phyloP scores from a whole-genome alignment of 768 basidiomycete species.

The Macrolepiota albuminosa region DNA sequence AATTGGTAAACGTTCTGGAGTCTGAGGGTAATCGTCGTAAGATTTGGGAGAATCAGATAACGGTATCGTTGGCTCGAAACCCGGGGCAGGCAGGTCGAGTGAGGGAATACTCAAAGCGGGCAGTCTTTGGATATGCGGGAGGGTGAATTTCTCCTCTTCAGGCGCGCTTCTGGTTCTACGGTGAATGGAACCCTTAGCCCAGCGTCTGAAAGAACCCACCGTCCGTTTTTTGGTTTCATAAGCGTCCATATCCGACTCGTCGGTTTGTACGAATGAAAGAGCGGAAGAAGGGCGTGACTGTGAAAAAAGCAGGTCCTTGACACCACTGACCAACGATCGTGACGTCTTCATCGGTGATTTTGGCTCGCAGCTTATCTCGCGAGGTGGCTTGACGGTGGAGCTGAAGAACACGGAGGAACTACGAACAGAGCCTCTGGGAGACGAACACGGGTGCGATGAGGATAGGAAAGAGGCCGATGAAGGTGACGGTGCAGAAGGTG shows the following conservation, averaged over 20 bases:
- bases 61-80: slow-evolving; percentile 20
- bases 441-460: slow-evolving; percentile 16
- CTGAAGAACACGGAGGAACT: slow-evolving; percentile 10
- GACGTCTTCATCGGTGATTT: slow-evolving; percentile 23
- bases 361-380: slow-evolving; percentile 10
- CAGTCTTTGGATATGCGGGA: slow-evolving; percentile 14
- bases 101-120: slow-evolving; percentile 12
- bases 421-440: slow-evolving; percentile 14
- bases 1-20: background rate
- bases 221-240: slow-evolving; percentile 19
- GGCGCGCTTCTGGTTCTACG: slow-evolving; percentile 51
- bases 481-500: slow-evolving; percentile 28
- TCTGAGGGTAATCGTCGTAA: slow-evolving; percentile 8
- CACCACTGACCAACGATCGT: slow-evolving; percentile 57
- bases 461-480: slow-evolving; percentile 31
- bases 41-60: slow-evolving; percentile 8
- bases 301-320: slow-evolving; percentile 50
- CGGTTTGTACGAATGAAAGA: slow-evolving; percentile 16
- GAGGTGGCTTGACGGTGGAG: slow-evolving; percentile 8
- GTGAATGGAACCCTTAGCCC: slow-evolving; percentile 45
- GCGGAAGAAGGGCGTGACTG: slow-evolving; percentile 42
- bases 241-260: slow-evolving; percentile 8
- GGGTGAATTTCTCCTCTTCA: slow-evolving; percentile 20
- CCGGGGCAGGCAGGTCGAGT: slow-evolving; percentile 19
- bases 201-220: slow-evolving; percentile 38